phyloP scores from a whole-genome alignment of 805 yeast genomes.

The Komagataella phaffii region DNA sequence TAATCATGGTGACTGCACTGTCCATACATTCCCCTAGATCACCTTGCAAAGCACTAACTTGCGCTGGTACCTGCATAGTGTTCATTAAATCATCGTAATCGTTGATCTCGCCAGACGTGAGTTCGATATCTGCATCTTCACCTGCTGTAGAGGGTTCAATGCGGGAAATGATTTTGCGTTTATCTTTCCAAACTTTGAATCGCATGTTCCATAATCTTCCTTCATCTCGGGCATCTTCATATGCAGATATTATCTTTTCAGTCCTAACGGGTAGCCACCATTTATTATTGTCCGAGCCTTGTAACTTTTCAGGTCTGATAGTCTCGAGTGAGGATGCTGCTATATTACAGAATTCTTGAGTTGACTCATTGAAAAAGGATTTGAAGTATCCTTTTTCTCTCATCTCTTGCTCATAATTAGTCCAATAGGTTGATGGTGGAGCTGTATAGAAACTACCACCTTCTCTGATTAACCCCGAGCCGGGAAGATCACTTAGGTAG shows the following conservation, averaged over 20 bases:
- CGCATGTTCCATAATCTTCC: neutral
- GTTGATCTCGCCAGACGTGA: constrained; percentile 7
- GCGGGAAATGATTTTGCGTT: constrained; percentile 12
- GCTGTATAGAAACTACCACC: neutral
- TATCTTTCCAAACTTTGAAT: constrained; percentile 9
- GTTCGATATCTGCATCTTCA: constrained; percentile 11
- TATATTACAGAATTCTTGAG: neutral
- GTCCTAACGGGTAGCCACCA: neutral
- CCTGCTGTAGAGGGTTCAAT: constrained; percentile 21
- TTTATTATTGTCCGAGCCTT: neutral
- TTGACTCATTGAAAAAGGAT: neutral
- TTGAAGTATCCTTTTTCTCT: neutral
- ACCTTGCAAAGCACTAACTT: constrained; percentile 19
- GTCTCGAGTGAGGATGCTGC: neutral
- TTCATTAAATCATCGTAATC: constrained; percentile 7
- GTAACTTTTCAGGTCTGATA: neutral
- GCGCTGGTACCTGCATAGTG: neutral
- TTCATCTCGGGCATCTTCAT: neutral
- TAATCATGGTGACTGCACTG: constrained; percentile 38
- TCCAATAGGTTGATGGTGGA: neutral
- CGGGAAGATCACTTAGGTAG: neutral
- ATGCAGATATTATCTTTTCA: neutral
- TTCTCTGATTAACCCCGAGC: neutral
- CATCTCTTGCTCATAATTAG: neutral
- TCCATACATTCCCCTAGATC: constrained; percentile 47